A percentile compares a stretch with the other conserved stretches of the same genome.
Evolutionary conservation across 2,329 filamentous ascomycete species (phyloP).

Genomic region (Sclerotinia glacialis): DNA sequence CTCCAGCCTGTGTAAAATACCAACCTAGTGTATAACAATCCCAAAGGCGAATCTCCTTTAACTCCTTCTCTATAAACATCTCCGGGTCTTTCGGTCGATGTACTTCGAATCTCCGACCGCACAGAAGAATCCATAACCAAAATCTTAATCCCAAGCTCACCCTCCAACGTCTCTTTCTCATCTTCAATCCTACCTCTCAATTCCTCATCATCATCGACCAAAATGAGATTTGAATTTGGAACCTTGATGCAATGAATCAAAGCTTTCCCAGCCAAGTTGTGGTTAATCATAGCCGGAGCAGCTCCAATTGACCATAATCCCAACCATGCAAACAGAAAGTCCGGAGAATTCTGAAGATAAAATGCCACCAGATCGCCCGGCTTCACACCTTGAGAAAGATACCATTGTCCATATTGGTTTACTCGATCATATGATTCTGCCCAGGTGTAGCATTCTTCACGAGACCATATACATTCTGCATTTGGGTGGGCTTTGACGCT

Average conservation of each 20-base stretch:
- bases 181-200: conserved; percentile 55
- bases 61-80: conserved; percentile 55
- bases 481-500: conserved; percentile 51
- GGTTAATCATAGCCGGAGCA: conserved; percentile 69
- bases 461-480: conserved; percentile 65
- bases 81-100: conserved; percentile 50
- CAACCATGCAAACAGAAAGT: conserved; percentile 65
- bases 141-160: conserved; percentile 51
- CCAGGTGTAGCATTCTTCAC: conserved; percentile 58
- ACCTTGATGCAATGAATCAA: conserved; percentile 64
- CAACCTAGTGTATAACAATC: conserved; percentile 66
- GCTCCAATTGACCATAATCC: conserved; percentile 64
- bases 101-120: conserved; percentile 47
- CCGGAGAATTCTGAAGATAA: conserved; percentile 65
- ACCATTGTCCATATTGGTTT: conserved; percentile 61
- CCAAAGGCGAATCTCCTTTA: conserved; percentile 53
- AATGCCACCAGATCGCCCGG: conserved; percentile 61
- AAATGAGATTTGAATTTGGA: conserved; percentile 52
- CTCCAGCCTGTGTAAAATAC: conserved; percentile 22
- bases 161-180: conserved; percentile 51
- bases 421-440: conserved; percentile 53
- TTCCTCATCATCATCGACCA: conserved; percentile 56
- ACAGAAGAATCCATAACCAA: conserved; percentile 51
- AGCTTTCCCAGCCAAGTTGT: conserved; percentile 62
- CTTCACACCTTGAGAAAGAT: conserved; percentile 56